These are phyloP conservation scores for Jamesozyma piceae DNA, from an alignment of 805 yeast genomes.

Conservation along the genomic window DNA sequence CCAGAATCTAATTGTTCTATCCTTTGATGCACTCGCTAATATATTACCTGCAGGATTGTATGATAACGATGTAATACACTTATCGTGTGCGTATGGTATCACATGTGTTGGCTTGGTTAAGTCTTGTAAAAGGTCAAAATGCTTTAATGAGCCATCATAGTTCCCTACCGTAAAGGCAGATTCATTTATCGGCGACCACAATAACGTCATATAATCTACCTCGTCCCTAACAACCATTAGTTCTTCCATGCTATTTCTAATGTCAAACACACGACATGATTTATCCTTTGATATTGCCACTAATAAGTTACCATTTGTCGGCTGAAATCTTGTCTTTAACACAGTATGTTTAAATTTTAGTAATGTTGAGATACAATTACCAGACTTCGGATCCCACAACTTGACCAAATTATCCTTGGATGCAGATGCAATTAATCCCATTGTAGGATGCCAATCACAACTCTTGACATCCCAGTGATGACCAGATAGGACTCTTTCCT, in stretches of 20 bases:
- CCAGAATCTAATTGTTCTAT: constrained; percentile 90
- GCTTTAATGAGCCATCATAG: constrained; percentile 79
- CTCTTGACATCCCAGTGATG: constrained; percentile 99
- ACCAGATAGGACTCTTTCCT: constrained; percentile 72
- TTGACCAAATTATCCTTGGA: constrained; percentile 91
- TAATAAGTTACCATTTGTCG: constrained; percentile 59
- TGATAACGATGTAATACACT: constrained; percentile 80
- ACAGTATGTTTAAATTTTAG: constrained; percentile 93
- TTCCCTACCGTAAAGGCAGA: constrained; percentile 75
- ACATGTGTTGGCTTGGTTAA: constrained; percentile 38
- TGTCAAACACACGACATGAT: constrained; percentile 78
- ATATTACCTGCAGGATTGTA: constrained; percentile 94
- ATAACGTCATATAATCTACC: constrained; percentile 71
- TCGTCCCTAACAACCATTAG: constrained; percentile 67
- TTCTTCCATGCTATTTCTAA: constrained; percentile 70
- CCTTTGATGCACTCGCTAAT: constrained; percentile 86
- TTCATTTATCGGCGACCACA: constrained; percentile 90
- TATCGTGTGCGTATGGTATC: constrained; percentile 90
- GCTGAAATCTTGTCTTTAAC: constrained; percentile 78
- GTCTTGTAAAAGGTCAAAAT: constrained; percentile 44
- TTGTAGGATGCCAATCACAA: constrained; percentile 90
- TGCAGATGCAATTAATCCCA: constrained; percentile 83
- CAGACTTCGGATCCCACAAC: constrained; percentile 91
- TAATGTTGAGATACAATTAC: constrained; percentile 64
- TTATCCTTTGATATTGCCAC: constrained; percentile 87